Base-by-base conservation (phyloP, 2,329 filamentous ascomycete species). In the Aspergillus alliaceus region DNA sequence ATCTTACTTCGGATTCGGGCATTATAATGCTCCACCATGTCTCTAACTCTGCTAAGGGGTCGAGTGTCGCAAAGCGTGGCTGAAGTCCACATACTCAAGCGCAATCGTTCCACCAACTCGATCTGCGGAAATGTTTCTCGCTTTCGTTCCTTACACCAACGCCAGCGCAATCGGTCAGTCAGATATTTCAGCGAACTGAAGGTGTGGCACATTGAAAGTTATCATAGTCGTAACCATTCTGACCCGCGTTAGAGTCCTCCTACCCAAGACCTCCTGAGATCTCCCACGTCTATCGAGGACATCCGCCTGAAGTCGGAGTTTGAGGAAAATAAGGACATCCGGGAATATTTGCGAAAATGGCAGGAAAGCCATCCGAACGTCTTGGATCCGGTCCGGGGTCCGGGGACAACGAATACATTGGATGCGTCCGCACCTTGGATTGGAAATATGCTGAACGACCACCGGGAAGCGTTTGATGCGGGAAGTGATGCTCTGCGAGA, bases 341-440 rank as follows among this genome's bases (percentile, higher is more conserved):
- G 75, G 50, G 63, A 71, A n/a, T 78, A 78, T 53, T 62, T 79
- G 20, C 62, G 62, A 47, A 71, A 72, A 69, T 79, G 77, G 77
- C 72, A 74, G 57, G 64, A 67, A 11, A 63, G 56, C 7, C 70
- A 72, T 27, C 57, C 65, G 1, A 69, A 66, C 24, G n/a, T 50
- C 12, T 12, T 72, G 32, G 71, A 75, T 27, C 73, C 72, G 1
- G 59, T 72, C 15, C 65, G 61, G 8, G 64, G 65, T 8, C 60
- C 66, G 2, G 61, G 60, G 15, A 61, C 64, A 12, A 58, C 59
- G 3, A 63, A 64, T 9, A 25, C 52, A 20, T 18, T 50, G 22
- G 54, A 57, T 12, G 8, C 51, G 15, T 56, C 59, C 18, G 51
- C 46, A 15, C 64, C 60, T 12, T 69, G 62, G 63, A 50, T 68